A percentile compares a stretch with the other conserved stretches of the same genome.
Evolutionary conservation across 768 basidiomycete genomes (phyloP).

Genomic region (Paxillus involutus): DNA sequence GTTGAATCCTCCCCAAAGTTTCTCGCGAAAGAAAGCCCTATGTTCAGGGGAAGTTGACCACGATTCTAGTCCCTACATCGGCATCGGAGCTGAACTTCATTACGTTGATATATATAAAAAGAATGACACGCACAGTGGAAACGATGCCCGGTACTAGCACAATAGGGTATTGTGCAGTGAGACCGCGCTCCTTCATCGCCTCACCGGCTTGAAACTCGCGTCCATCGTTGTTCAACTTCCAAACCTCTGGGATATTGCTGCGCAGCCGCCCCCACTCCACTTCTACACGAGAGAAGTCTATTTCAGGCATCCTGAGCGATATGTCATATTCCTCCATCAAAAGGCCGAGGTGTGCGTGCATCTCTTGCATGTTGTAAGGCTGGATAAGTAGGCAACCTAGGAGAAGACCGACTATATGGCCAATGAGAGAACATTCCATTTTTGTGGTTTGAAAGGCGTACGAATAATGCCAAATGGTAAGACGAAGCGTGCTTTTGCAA

Average conservation of each 20-base stretch:
- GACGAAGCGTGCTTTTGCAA: constrained; percentile 47
- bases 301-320: constrained; percentile 56
- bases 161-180: constrained; percentile 74
- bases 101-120: not conserved
- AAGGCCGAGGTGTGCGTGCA: constrained; percentile 66
- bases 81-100: not conserved
- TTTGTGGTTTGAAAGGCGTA: constrained; percentile 34
- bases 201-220: constrained; percentile 81
- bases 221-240: constrained; percentile 80
- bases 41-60: constrained; percentile 91
- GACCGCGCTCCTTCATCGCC: constrained; percentile 57
- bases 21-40: constrained; percentile 88
- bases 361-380: constrained; percentile 62
- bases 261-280: constrained; percentile 68
- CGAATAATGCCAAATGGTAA: constrained; percentile 69
- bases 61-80: constrained; percentile 75
- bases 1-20: constrained; percentile 74
- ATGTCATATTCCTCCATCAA: constrained; percentile 73
- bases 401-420: constrained; percentile 56
- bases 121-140: constrained; percentile 60
- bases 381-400: constrained; percentile 67
- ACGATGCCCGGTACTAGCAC: constrained; percentile 89
- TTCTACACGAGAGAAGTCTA: constrained; percentile 70
- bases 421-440: constrained; percentile 1
- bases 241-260: constrained; percentile 72